Percentiles rank a stretch among this genome's conserved stretches.
These are phyloP conservation scores for Solanum aculeatissimum DNA, from an alignment of 305 asterid genomes.

Conservation along the genomic window DNA sequence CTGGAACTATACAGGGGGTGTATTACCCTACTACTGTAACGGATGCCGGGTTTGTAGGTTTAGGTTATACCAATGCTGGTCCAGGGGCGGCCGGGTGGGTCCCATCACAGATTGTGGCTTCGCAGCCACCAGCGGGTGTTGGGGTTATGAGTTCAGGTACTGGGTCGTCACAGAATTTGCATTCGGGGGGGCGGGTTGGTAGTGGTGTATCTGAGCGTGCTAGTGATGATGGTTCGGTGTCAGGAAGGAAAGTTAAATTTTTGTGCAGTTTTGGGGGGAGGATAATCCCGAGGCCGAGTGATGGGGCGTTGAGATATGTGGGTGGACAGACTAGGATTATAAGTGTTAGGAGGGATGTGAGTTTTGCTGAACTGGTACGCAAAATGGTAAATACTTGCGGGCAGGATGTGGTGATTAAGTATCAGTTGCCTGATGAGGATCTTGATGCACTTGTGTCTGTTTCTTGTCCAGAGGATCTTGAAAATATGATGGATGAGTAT, in stretches of 20 bases:
- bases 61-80: conserved; percentile 35
- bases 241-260: conserved; percentile 68
- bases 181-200: conserved; percentile 8
- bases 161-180: conserved; percentile 22
- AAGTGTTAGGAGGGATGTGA: conserved; percentile 53
- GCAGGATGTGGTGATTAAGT: conserved; percentile 64
- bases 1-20: conserved; percentile 23
- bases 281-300: conserved; percentile 83
- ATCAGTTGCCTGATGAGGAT: conserved; percentile 95
- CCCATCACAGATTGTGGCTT: conserved; percentile 30
- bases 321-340: conserved; percentile 96
- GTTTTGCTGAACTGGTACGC: conserved; percentile 48
- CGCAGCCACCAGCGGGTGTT: conserved; percentile 17
- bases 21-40: conserved; percentile 29
- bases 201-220: conserved; percentile 45
- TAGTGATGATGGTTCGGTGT: conserved; percentile 60
- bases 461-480: conserved; percentile 89
- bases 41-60: conserved; percentile 43
- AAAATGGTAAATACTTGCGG: conserved; percentile 48
- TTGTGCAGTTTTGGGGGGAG: conserved; percentile 97
- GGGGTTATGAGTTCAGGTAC: conserved; percentile 16
- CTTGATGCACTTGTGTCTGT: conserved; percentile 93
- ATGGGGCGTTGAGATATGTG: conserved; percentile 77
- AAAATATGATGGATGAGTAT: conserved; percentile 97
- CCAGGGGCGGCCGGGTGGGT: conserved; percentile 43